These are phyloP conservation scores for Chlorella sp. DNA, from an alignment of 139 green algal genomes.

Conservation along the genomic window DNA sequence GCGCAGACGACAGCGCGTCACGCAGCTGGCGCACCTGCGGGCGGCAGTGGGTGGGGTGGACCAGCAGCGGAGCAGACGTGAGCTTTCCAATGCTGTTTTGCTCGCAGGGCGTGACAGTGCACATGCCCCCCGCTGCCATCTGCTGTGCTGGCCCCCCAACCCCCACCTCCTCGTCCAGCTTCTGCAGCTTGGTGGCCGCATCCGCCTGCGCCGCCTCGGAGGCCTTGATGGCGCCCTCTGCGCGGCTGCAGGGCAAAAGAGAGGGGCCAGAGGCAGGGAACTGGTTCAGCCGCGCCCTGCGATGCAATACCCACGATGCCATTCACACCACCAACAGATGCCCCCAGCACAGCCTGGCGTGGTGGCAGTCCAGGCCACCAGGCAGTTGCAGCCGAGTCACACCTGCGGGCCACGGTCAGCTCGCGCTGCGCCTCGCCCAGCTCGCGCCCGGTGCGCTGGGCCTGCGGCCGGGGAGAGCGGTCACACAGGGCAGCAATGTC, in stretches of 20 bases:
- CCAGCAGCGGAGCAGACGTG: neutral
- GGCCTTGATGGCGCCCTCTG: conserved; percentile 24
- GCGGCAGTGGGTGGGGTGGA: neutral
- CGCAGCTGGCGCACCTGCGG: conserved; percentile 37
- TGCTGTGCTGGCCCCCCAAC: neutral
- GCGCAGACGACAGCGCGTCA: conserved; percentile 32
- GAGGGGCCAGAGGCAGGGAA: too few species aligned
- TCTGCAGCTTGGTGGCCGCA: conserved; percentile 19
- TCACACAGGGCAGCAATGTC: neutral
- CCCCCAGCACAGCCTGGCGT: too few species aligned
- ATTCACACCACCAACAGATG: too few species aligned
- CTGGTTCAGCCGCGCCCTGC: too few species aligned
- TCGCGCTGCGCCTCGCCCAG: conserved; percentile 51
- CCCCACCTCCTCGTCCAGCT: conserved; percentile 43
- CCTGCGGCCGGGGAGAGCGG: conserved; percentile 9
- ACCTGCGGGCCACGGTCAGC: conserved; percentile 28
- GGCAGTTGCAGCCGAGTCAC: too few species aligned
- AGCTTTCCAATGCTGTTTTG: neutral
- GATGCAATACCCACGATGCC: too few species aligned
- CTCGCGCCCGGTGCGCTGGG: conserved; percentile 14
- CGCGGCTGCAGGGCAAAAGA: neutral
- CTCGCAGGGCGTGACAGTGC: too few species aligned
- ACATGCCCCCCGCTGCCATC: too few species aligned
- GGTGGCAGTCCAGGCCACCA: too few species aligned
- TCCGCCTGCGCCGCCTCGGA: conserved; percentile 14